Percentiles rank a stretch among this genome's conserved stretches.
These are phyloP conservation scores for Gonapodya sp. DNA, from an alignment of 192 early-diverging fungal species.

Conservation along the genomic window DNA sequence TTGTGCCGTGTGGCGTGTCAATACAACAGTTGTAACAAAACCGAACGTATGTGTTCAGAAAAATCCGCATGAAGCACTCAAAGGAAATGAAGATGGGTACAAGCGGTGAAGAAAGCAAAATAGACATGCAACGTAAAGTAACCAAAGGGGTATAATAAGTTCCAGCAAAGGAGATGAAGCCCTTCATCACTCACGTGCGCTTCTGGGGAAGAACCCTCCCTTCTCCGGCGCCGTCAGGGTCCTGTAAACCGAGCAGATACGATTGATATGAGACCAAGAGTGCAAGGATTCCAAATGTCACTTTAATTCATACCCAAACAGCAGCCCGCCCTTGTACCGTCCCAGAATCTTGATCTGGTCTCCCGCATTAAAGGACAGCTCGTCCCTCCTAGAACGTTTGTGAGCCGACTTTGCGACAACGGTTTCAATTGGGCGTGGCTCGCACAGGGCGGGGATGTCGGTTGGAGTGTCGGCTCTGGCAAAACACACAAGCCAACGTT, in stretches of 20 bases:
- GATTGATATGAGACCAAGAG: background rate
- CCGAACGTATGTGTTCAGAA: background rate
- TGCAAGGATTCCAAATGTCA: background rate
- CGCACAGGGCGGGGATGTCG: background rate
- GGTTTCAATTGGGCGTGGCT: conserved; percentile 1
- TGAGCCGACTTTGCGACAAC: background rate
- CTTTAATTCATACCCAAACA: background rate
- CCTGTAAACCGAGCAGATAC: background rate
- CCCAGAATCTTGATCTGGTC: background rate
- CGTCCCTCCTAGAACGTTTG: background rate
- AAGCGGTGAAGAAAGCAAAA: background rate
- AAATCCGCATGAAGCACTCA: background rate
- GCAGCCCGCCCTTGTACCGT: background rate
- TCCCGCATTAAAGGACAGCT: background rate
- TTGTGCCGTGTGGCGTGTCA: background rate
- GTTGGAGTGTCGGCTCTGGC: background rate
- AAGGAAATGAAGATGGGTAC: background rate
- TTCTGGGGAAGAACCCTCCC: background rate
- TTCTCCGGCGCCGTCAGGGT: background rate
- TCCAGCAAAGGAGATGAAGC: background rate
- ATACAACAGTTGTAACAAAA: background rate
- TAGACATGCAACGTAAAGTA: background rate
- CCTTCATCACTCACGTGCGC: background rate
- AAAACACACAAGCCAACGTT: background rate
- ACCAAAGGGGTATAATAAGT: background rate